phyloP scores from a whole-genome alignment of 352 stramenopile species.

The Globisporangium echinulatum region DNA sequence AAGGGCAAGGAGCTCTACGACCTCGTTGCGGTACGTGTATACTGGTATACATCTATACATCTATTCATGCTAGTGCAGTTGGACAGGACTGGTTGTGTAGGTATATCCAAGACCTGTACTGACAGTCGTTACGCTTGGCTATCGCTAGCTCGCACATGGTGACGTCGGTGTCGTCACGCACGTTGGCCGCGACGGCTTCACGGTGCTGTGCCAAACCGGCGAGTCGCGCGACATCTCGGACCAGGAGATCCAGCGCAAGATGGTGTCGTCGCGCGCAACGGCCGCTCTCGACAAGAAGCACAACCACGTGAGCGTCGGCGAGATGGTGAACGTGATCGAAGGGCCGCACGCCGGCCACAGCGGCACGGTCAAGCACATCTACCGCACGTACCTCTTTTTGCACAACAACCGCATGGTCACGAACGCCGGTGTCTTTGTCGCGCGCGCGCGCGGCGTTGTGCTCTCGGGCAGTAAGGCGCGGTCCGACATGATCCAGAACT shows the following conservation, averaged over 20 bases:
- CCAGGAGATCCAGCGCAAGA: slow-evolving; percentile 87
- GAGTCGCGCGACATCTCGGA: slow-evolving; percentile 79
- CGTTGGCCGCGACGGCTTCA: slow-evolving; percentile 83
- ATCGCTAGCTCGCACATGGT: slow-evolving; percentile 60
- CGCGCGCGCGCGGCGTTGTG: slow-evolving; percentile 74
- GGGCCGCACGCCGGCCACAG: slow-evolving; percentile 74
- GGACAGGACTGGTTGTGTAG: too few species aligned
- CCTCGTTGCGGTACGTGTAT: slow-evolving; percentile 62
- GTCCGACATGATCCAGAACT: slow-evolving; percentile 85
- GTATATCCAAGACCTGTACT: too few species aligned
- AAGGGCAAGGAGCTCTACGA: slow-evolving; percentile 89
- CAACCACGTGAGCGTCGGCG: slow-evolving; percentile 85
- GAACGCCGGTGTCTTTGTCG: slow-evolving; percentile 87
- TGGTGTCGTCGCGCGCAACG: slow-evolving; percentile 76
- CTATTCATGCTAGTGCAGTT: too few species aligned
- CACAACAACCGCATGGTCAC: slow-evolving; percentile 89
- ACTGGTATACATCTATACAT: too few species aligned
- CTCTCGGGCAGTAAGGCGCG: slow-evolving; percentile 83
- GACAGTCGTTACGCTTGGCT: too few species aligned
- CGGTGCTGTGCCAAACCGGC: slow-evolving; percentile 82
- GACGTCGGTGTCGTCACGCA: slow-evolving; percentile 90
- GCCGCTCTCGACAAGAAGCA: slow-evolving; percentile 85
- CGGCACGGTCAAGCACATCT: slow-evolving; percentile 90
- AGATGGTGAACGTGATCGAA: slow-evolving; percentile 89
- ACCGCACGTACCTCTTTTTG: slow-evolving; percentile 84